phyloP scores from a whole-genome alignment of 1,284 basidiomycete genomes.

The Cutaneotrichosporon sp. region DNA sequence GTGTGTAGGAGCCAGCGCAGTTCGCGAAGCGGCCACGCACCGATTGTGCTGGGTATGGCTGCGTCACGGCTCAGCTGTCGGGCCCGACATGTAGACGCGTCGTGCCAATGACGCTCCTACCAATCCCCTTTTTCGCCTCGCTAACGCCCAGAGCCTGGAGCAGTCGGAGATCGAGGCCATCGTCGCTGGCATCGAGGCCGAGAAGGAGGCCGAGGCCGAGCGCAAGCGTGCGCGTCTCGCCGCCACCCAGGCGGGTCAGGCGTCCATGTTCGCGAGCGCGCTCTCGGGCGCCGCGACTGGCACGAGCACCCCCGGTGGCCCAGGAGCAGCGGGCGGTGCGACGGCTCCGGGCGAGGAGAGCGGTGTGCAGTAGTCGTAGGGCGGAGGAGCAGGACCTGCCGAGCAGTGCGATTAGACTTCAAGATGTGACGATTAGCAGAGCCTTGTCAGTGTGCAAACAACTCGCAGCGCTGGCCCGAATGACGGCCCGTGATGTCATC shows the following conservation, averaged over 20 bases:
- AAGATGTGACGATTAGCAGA: slow-evolving; percentile 2
- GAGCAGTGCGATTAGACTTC: slow-evolving; percentile 1
- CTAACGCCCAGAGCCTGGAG: slow-evolving; percentile 68
- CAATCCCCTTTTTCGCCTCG: neutral
- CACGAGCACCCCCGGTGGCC: slow-evolving; percentile 27
- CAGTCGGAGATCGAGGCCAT: slow-evolving; percentile 85
- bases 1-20: neutral
- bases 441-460: neutral
- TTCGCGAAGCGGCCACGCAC: too few relatives aligned
- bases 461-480: too few relatives aligned
- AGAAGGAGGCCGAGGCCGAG: slow-evolving; percentile 96
- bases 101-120: neutral
- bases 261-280: slow-evolving; percentile 43
- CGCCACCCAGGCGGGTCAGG: slow-evolving; percentile 60
- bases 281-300: slow-evolving; percentile 30
- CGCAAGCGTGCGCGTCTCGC: slow-evolving; percentile 74
- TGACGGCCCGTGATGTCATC: neutral
- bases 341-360: slow-evolving; percentile 42
- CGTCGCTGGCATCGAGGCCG: slow-evolving; percentile 85
- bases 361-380: slow-evolving; percentile 40
- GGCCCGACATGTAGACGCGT: neutral
- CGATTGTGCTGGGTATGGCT: too few relatives aligned
- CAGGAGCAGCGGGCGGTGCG: slow-evolving; percentile 27
- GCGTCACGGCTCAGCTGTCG: neutral
- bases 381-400: neutral